phyloP scores from a whole-genome alignment of 352 stramenopile genomes.

The Globisporangium echinulatum region DNA sequence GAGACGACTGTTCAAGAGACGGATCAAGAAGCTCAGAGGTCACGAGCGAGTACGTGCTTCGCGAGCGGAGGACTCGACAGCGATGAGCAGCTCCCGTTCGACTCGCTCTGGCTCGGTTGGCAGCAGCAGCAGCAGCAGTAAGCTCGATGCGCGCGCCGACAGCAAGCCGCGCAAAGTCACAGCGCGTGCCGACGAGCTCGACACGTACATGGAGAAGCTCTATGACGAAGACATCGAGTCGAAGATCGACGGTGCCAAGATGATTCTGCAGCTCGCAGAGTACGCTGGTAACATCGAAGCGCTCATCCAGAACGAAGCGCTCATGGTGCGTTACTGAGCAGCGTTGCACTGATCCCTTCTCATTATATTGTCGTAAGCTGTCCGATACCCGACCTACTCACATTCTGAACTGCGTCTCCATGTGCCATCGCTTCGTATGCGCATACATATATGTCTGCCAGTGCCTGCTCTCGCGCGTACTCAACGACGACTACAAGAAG shows the following conservation, averaged over 20 bases:
- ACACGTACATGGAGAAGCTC: conserved; percentile 92
- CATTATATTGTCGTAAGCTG: too few species aligned
- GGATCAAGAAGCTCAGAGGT: too few species aligned
- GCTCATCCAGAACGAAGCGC: conserved; percentile 91
- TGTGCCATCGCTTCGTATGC: neutral
- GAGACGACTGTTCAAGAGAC: too few species aligned
- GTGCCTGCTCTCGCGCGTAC: conserved; percentile 87
- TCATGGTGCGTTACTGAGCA: conserved; percentile 74
- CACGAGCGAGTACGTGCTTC: too few species aligned
- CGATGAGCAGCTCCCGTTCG: conserved; percentile 15
- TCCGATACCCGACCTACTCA: too few species aligned
- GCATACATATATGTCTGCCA: conserved; percentile 10
- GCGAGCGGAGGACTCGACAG: too few species aligned
- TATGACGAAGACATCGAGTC: conserved; percentile 89
- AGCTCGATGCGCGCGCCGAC: conserved; percentile 15
- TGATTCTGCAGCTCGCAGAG: conserved; percentile 89
- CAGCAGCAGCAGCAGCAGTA: conserved; percentile 6
- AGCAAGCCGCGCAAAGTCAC: conserved; percentile 44
- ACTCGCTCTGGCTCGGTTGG: neutral
- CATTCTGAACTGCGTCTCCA: neutral
- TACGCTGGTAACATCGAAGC: conserved; percentile 88
- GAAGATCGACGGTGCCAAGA: conserved; percentile 83
- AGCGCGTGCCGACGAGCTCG: conserved; percentile 71
- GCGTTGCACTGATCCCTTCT: neutral
- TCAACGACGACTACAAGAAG: conserved; percentile 95